A percentile compares a stretch with the other conserved stretches of the same genome.
These are phyloP conservation scores for Vitis cinerea DNA, from an alignment of 164 flowering plant genomes.

Conservation along the genomic window DNA sequence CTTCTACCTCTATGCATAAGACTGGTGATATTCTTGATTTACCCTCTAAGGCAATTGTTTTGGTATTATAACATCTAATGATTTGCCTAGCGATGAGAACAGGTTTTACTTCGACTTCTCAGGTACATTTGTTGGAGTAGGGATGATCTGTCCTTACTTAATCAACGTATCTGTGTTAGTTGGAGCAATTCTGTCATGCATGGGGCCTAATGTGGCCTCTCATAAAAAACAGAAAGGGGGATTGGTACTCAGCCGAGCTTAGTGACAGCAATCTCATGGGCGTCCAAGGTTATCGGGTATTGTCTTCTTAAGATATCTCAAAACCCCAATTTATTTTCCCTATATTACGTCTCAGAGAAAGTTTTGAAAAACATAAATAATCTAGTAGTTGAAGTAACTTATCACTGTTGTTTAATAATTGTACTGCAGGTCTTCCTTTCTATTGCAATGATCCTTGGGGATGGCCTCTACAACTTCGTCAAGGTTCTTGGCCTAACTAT, in stretches of 20 bases:
- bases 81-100: background rate
- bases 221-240: constrained; percentile 33
- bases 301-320: too few relatives aligned
- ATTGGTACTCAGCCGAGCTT: constrained; percentile 35
- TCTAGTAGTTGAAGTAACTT: background rate
- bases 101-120: constrained; percentile 58
- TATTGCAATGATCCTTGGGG: constrained; percentile 46
- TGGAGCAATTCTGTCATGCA: constrained; percentile 49
- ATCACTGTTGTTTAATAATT: background rate
- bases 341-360: too few relatives aligned
- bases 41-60: too few relatives aligned
- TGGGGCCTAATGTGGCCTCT: constrained; percentile 58
- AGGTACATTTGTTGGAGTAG: constrained; percentile 49
- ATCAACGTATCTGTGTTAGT: constrained; percentile 41
- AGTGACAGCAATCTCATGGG: constrained; percentile 34
- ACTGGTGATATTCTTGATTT: too few relatives aligned
- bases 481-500: too few relatives aligned
- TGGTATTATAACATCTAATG: too few relatives aligned
- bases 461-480: constrained; percentile 39
- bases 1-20: too few relatives aligned
- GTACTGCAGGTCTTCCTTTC: constrained; percentile 39
- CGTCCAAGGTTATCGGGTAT: constrained; percentile 42
- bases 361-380: background rate
- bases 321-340: too few relatives aligned
- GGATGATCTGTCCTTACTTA: constrained; percentile 52